phyloP scores from a whole-genome alignment of 805 yeast species.

The Zygotorulaspora sp. region DNA sequence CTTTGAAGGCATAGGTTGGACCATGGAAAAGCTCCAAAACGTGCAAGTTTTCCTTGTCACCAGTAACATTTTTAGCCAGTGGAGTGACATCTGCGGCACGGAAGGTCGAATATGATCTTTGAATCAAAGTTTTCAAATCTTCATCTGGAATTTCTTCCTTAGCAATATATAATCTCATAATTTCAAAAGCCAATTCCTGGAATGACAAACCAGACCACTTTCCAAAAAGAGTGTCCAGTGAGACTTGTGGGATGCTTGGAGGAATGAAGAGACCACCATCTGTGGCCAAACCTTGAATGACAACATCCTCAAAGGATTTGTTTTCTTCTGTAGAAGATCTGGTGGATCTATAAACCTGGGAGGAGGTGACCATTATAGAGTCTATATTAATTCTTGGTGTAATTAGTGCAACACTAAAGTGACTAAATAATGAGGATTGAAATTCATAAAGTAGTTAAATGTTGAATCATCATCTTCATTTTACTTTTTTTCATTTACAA shows the following conservation, averaged over 20 bases:
- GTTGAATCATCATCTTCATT: too few relatives aligned
- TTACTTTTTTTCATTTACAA: too few relatives aligned
- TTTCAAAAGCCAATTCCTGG: slow-evolving; percentile 81
- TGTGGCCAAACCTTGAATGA: slow-evolving; percentile 85
- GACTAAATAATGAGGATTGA: too few relatives aligned
- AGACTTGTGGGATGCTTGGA: slow-evolving; percentile 65
- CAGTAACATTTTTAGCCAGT: slow-evolving; percentile 51
- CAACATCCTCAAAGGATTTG: slow-evolving; percentile 72
- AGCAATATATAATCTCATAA: slow-evolving; percentile 74
- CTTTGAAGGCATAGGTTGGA: slow-evolving; percentile 98
- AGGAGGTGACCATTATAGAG: slow-evolving; percentile 31
- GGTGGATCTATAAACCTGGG: slow-evolving; percentile 75
- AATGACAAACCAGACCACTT: slow-evolving; percentile 74
- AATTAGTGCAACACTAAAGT: too few relatives aligned
- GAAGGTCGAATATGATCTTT: slow-evolving; percentile 83
- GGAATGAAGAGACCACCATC: slow-evolving; percentile 98
- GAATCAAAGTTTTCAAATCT: slow-evolving; percentile 61
- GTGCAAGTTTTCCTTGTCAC: slow-evolving; percentile 55
- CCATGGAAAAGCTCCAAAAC: slow-evolving; percentile 95
- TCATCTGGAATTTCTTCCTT: slow-evolving; percentile 65
- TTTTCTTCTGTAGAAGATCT: slow-evolving; percentile 52
- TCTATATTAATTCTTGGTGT: too few relatives aligned
- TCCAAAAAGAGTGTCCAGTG: slow-evolving; percentile 47
- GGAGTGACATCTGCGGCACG: slow-evolving; percentile 90
- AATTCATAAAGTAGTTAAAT: too few relatives aligned